Evolutionary conservation across 1,284 basidiomycete genomes (phyloP), one percentile per base, ranked within the genome.

Genomic region (Farysia itapuensis): DNA sequence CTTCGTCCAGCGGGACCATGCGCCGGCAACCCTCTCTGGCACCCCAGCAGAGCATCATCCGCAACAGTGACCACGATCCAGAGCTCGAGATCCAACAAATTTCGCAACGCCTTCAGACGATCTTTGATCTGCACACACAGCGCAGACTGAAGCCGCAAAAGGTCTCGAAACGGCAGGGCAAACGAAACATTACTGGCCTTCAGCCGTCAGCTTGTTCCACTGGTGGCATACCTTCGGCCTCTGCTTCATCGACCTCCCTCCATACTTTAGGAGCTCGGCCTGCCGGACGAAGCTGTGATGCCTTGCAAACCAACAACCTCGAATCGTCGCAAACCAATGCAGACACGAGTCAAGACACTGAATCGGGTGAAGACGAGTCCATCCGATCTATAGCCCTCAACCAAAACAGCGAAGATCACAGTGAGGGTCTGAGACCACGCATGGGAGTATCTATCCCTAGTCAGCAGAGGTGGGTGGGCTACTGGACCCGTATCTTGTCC

Each of bases 71-170:
- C n/a, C 35, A 45, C 32, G 21, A 60, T 21, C 50, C 57, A n/a
- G 30, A 53, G 26, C 14, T 31, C 20, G 57, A 60, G 28, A 30
- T 47, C 18, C 34, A 54, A 8, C 63, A 59, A 19, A 50, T 67
- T 36, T 52, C 67, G 6, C 45, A 58, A 16, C 45, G 61, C 11
- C 48, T 69, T 2, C 46, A 58, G 35, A 52, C 57, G 21, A 68
- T 70, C 24, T 70, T 72, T 40, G 61, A 66, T 23, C 44, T 72
- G 23, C 70, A 72, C 28, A 70, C 70, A 3, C 45, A 56, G 24
- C 56, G 56, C 20, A 39, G 70, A 6, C 54, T 72, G 54, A 72
- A 72, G 43, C 59, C 66, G 19, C 35, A 34, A 15, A 18, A 50
- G 2, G 28, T 8, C 18, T 28, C 26, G 26, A 11, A 14, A 16